These are phyloP conservation scores for Lactuca sativa DNA, from an alignment of 129 eudicot species.

Conservation along the genomic window DNA sequence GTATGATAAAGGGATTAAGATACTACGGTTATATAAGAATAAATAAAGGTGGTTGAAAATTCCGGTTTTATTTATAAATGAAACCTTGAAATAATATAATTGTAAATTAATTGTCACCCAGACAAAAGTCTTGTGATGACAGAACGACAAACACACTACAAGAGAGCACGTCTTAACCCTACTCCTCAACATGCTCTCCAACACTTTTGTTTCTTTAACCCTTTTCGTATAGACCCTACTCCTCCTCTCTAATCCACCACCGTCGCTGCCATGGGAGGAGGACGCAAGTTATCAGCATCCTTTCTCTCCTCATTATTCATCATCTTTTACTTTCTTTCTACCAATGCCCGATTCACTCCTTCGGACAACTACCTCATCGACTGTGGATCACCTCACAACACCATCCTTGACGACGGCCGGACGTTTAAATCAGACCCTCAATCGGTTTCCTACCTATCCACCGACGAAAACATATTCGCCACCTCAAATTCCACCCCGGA, in stretches of 20 bases:
- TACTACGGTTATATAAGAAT: not conserved
- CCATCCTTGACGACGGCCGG: conserved; percentile 73
- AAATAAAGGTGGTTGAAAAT: not conserved
- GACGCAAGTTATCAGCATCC: not conserved
- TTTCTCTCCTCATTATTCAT: conserved; percentile 16
- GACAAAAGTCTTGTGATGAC: conserved; percentile 28
- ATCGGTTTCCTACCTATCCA: conserved; percentile 66
- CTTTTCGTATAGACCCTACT: not conserved
- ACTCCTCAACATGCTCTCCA: conserved; percentile 33
- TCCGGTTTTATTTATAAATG: not conserved
- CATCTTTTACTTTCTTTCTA: conserved; percentile 5
- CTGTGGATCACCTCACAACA: conserved; percentile 70
- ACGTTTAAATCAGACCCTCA: conserved; percentile 89
- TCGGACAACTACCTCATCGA: conserved; percentile 74
- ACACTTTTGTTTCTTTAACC: conserved; percentile 22
- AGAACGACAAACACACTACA: conserved; percentile 25
- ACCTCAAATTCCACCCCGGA: conserved; percentile 38
- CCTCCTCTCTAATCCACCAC: conserved; percentile 10
- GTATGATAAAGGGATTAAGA: not conserved
- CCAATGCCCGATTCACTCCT: conserved; percentile 43
- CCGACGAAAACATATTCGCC: conserved; percentile 64
- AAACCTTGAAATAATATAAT: not conserved
- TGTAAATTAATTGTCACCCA: not conserved
- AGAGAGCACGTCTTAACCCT: conserved; percentile 34
- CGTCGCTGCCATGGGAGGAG: conserved; percentile 15